Percentiles rank a stretch among this genome's conserved stretches.
These are phyloP conservation scores for Boletus insuetus DNA, from an alignment of 768 basidiomycete species.

Conservation along the genomic window DNA sequence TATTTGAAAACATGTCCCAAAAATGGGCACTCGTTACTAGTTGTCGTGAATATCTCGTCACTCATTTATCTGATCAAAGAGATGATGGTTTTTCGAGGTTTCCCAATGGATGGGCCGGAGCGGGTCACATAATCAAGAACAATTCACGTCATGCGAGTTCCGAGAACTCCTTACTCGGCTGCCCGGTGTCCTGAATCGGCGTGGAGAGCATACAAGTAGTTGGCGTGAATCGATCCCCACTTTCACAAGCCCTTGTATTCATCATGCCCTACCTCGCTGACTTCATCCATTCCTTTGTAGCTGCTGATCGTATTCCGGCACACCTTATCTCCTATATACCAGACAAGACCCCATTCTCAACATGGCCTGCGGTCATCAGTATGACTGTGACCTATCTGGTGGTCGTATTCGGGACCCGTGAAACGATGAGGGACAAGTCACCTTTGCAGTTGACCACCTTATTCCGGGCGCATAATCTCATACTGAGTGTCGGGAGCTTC, in stretches of 20 bases:
- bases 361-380: conserved; percentile 60
- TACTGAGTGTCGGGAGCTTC: conserved; percentile 77
- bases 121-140: neutral
- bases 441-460: conserved; percentile 70
- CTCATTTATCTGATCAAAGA: neutral
- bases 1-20: neutral
- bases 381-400: conserved; percentile 77
- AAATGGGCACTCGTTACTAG: neutral
- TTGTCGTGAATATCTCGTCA: neutral
- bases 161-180: neutral
- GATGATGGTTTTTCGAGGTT: no score
- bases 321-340: conserved; percentile 64
- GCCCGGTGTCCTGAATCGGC: neutral
- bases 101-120: neutral
- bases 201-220: conserved; percentile 10
- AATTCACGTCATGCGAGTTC: conserved; percentile 1
- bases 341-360: conserved; percentile 80
- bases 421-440: conserved; percentile 73
- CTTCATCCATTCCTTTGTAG: conserved; percentile 53
- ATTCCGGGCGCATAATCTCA: conserved; percentile 85
- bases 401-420: conserved; percentile 79
- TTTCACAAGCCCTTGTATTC: neutral
- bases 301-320: conserved; percentile 50
- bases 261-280: conserved; percentile 72
- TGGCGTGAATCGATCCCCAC: neutral